Evolutionary conservation across 352 stramenopile species (phyloP), one percentile per base, ranked within the genome.

Genomic region (Phytophthora hibernalis): DNA sequence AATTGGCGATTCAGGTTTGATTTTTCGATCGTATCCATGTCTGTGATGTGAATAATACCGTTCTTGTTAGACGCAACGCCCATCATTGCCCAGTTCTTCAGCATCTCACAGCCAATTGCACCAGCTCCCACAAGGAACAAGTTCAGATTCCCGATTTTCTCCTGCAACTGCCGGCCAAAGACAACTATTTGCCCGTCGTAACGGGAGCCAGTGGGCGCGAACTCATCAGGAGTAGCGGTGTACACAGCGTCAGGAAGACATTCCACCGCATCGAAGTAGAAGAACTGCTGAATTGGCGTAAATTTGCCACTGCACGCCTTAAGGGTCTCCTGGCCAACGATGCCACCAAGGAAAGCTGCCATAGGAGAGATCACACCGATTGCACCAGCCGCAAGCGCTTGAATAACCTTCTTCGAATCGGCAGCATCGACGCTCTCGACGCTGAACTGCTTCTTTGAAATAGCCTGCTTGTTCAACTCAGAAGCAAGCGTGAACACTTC

Each of bases 41-140:
- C 98, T 1, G 98, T 99, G 20, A 99, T 91, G 59, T 98, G 83
- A 48, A 99, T 95, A 9, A 79, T 80, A 10, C 93, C 94, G 30
- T 86, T 67, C 26, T 91, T 85, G 22, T 80, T 85, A 60, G 84
- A 97, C 8, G 90, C 91, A 5, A 99, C 90, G 30, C 98, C 98
- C 97, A 99, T 99, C 72, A 99, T 92, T 1, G 98, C 98, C 96
- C 97, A 99, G 76, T 99, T 99, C 84, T 99, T 99, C 7, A 99
- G 87, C 96, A 99, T 99, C 82, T 99, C 98, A 72, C 98, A 99
- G 4, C 98, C 98, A 69, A 99, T 99, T 4, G 98, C 98, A 47
- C 98, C 98, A 15, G 97, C 97, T 24, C 98, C 98, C 50, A 99
- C 96, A 18, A 99, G 82, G 67, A 99, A 99, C 66, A 99, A 77